Evolutionary conservation across 805 yeast species (phyloP).

Genomic region (Cephaloascus fragrans): DNA sequence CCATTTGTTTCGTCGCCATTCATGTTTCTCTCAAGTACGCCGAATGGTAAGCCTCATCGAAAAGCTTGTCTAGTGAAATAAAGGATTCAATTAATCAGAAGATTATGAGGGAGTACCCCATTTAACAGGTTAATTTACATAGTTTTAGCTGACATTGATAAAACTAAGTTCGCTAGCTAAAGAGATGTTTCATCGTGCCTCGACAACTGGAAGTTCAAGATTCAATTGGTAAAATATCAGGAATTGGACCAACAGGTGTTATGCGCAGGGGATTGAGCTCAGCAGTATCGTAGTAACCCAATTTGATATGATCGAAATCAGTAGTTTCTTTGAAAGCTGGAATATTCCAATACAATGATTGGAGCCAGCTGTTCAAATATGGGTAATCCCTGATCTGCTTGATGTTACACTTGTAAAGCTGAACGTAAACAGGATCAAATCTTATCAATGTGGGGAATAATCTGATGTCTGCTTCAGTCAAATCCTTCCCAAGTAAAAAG

Average conservation of each 20-base stretch:
- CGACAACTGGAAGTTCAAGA: too few relatives aligned
- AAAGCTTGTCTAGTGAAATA: too few relatives aligned
- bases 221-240: constrained; percentile 42
- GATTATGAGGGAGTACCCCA: too few relatives aligned
- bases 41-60: too few relatives aligned
- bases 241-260: constrained; percentile 84
- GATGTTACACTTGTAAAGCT: constrained; percentile 90
- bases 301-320: constrained; percentile 81
- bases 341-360: constrained; percentile 71
- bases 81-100: too few relatives aligned
- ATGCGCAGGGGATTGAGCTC: constrained; percentile 75
- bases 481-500: constrained; percentile 48
- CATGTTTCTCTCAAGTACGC: too few relatives aligned
- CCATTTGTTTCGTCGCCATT: too few relatives aligned
- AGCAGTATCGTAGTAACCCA: too few relatives aligned
- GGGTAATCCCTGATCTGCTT: constrained; percentile 84
- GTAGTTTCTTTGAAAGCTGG: constrained; percentile 73
- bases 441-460: constrained; percentile 81
- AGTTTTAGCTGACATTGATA: too few relatives aligned
- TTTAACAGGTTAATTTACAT: too few relatives aligned
- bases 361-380: constrained; percentile 65
- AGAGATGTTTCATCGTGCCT: too few relatives aligned
- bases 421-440: constrained; percentile 89
- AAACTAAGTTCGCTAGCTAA: too few relatives aligned
- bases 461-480: constrained; percentile 89